Evolutionary conservation across 768 basidiomycete genomes (phyloP), one percentile per base, ranked within the genome.

Genomic region (Cystoderma amianthinum): DNA sequence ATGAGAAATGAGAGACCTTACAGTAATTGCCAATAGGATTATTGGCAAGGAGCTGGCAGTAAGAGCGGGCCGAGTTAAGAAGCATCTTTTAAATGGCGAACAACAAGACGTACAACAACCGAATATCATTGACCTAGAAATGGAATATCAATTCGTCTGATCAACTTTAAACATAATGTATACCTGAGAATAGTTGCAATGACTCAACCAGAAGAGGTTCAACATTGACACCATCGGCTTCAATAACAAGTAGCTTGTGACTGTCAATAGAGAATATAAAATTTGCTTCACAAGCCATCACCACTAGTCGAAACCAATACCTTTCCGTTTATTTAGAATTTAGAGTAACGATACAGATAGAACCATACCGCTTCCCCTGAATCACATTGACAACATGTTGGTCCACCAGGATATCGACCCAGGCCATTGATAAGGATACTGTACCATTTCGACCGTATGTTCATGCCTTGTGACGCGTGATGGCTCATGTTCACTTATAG

Each of bases 261-360:
- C 64, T 61, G 36, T 74, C 72, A 34, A 76, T 67, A 2, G 69
- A 67, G 46, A 70, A 71, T 2, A 38, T 32, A 44, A 58, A 77
- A 44, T 66, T 61, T 0, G 71, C 63, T 46, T 71, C 64, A 45
- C 74, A 76, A 4, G 68, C 61, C 20, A 71, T 68, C 19, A 57
- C 59, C 1, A 76, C 57, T 19, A 77, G 48, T 21, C 75, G 70
- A 57, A 76, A 63, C n/a, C 74, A 67, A 47, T 76, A 74, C 18
- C 33, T 34, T 7, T 7, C 25, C 7, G 25, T 7, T 7, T n/a
- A n/a, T n/a, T n/a, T n/a, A n/a, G n/a, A n/a, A n/a, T n/a, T n/a
- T 7, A 28, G 7, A 28, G 25, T n/a, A 28, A 28, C 7, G 25
- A n/a, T n/a, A n/a, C n/a, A n/a, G 25, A 28, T 28, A 28, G n/a